Base-by-base conservation (phyloP, 768 basidiomycete genomes). In the Tricholoma sp. region DNA sequence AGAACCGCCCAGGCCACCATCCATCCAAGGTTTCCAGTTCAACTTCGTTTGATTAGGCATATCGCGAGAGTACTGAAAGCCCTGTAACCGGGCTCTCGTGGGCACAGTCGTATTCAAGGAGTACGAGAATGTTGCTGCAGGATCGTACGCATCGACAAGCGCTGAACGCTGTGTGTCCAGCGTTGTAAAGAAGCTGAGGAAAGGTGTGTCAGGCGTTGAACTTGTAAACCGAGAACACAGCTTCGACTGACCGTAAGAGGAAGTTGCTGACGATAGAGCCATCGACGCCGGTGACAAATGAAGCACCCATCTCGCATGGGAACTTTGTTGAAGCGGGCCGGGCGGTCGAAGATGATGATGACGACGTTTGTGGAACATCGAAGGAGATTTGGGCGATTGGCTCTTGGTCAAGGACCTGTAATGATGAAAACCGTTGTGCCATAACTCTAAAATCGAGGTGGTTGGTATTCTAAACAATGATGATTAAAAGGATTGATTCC, bases 41-140 rank as follows among this genome's bases (percentile, higher is more conserved):
- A 96, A 72, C 64, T 88, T 89, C 57, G 81, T 80, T 70, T 96
- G 94, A 65, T 95, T 86, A 9, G 94, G 91, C 70, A 93, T 74
- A 33, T 81, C 81, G 39, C 74, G 76, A 5, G 82, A 81, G 6
- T 71, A 65, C 58, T 90, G 85, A 59, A 85, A 77, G 18, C 86
- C 87, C 66, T 86, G 80, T 47, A 89, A 76, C 48, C 89, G 81
- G 0, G 91, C 89, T 13, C 94, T 88, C 6, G 78, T 68, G 4
- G 91, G 91, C 58, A 95, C 89, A 6, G 81, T 68, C 1, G 94
- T 95, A 68, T 94, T 95, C 63, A 84, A 83, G 17, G 88, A 89
- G 68, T 87, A 89, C 1, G 94, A 97, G 68, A 98, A 94, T 7
- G 94, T 95, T n/a, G 95, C 90, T 10, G 81, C 73, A 0, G 89